These are phyloP conservation scores for Tricholoma furcatifolium DNA, from an alignment of 768 basidiomycete species.

Conservation along the genomic window DNA sequence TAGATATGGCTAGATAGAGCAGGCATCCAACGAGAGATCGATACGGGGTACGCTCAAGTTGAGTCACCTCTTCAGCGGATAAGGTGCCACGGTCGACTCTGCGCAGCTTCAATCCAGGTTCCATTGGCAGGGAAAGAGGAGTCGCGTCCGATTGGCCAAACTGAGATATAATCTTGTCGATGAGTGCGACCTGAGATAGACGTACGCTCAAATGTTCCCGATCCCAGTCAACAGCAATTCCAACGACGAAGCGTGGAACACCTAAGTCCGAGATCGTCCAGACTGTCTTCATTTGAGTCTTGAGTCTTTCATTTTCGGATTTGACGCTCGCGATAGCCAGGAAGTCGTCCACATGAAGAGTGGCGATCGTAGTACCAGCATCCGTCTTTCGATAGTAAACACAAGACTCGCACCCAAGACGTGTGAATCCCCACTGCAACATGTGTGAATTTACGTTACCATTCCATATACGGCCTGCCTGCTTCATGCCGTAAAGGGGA, in stretches of 20 bases:
- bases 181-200: constrained; percentile 25
- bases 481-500: constrained; percentile 38
- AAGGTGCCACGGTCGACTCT: not conserved
- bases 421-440: constrained; percentile 28
- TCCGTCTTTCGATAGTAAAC: too few species aligned
- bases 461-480: constrained; percentile 35
- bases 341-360: constrained; percentile 36
- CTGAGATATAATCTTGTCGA: constrained; percentile 21
- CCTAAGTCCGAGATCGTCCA: constrained; percentile 34
- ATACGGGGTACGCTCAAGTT: too few species aligned
- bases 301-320: constrained; percentile 21
- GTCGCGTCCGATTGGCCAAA: constrained; percentile 18
- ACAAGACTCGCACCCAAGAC: constrained; percentile 26
- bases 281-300: constrained; percentile 21
- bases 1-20: too few species aligned
- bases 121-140: constrained; percentile 24
- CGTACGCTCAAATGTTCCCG: constrained; percentile 10
- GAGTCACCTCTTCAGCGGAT: constrained; percentile 8
- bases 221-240: too few species aligned
- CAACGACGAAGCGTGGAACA: too few species aligned
- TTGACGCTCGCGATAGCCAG: constrained; percentile 15
- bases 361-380: constrained; percentile 22
- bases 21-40: too few species aligned
- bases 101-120: constrained; percentile 13
- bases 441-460: too few species aligned